phyloP scores from a whole-genome alignment of 768 basidiomycete genomes.

The Rickenella mellea region DNA sequence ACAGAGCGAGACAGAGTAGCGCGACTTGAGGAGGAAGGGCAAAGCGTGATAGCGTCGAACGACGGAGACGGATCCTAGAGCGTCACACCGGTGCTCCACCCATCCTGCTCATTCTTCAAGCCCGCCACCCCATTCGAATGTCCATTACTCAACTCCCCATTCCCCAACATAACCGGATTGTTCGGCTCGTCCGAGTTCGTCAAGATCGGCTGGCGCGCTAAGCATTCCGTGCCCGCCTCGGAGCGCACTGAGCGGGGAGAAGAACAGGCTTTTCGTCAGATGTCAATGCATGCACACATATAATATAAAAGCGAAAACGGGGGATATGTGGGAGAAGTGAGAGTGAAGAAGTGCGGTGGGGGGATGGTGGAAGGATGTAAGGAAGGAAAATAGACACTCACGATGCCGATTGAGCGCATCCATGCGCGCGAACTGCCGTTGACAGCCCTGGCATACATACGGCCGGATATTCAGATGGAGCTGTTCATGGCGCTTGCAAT shows the following conservation, averaged over 20 bases:
- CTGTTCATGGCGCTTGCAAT: constrained; percentile 94
- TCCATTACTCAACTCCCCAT: too few species aligned
- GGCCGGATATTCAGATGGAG: constrained; percentile 89
- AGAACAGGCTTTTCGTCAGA: constrained; percentile 3
- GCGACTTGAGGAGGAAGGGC: too few species aligned
- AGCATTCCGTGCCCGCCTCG: constrained; percentile 75
- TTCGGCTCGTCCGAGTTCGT: neutral
- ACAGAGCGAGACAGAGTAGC: too few species aligned
- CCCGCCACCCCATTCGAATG: too few species aligned
- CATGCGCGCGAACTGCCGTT: constrained; percentile 88
- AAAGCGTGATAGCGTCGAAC: too few species aligned
- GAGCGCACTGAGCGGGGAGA: constrained; percentile 50
- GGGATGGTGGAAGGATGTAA: neutral
- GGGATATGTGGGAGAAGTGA: neutral
- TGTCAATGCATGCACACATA: neutral
- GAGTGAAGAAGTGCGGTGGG: neutral
- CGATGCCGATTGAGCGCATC: constrained; percentile 91
- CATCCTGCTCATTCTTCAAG: too few species aligned
- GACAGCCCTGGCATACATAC: constrained; percentile 88
- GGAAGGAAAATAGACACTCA: constrained; percentile 32
- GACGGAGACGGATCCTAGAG: too few species aligned
- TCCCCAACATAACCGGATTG: neutral
- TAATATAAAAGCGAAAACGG: constrained; percentile 1
- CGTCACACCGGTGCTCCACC: too few species aligned
- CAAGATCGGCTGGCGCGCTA: constrained; percentile 7